Evolutionary conservation across 2,329 filamentous ascomycete species (phyloP).

Genomic region (Aschersonia sp.): DNA sequence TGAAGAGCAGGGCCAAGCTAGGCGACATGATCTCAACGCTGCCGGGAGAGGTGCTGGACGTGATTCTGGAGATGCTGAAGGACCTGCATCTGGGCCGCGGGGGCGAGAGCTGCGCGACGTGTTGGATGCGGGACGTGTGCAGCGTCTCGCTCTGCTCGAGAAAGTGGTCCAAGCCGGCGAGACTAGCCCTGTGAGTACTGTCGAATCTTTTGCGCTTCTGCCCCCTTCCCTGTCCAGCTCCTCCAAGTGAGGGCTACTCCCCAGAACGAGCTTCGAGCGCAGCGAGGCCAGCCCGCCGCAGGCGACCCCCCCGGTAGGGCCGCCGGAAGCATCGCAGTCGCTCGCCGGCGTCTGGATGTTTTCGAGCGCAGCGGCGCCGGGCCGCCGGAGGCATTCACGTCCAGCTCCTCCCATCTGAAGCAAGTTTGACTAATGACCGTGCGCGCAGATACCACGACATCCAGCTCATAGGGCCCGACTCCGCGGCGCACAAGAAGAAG

Average conservation of each 20-base stretch:
- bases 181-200: conserved; percentile 30
- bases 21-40: conserved; percentile 40
- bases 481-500: conserved; percentile 38
- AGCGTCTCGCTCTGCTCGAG: conserved; percentile 33
- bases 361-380: no score
- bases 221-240: not conserved
- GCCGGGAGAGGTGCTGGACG: conserved; percentile 42
- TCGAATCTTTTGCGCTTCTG: conserved; percentile 1
- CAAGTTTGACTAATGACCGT: not conserved
- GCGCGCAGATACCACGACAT: conserved; percentile 38
- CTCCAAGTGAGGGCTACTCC: no score
- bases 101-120: conserved; percentile 44
- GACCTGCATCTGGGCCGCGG: conserved; percentile 31
- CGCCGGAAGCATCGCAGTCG: no score
- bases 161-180: conserved; percentile 37
- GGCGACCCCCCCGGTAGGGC: no score
- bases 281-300: no score
- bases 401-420: no score
- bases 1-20: conserved; percentile 12
- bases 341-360: no score
- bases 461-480: conserved; percentile 43
- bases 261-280: no score
- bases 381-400: no score
- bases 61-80: conserved; percentile 40
- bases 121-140: conserved; percentile 48